Evolutionary conservation across 768 basidiomycete species (phyloP), one percentile per base, ranked within the genome.

Genomic region (Lyophyllum semitale): DNA sequence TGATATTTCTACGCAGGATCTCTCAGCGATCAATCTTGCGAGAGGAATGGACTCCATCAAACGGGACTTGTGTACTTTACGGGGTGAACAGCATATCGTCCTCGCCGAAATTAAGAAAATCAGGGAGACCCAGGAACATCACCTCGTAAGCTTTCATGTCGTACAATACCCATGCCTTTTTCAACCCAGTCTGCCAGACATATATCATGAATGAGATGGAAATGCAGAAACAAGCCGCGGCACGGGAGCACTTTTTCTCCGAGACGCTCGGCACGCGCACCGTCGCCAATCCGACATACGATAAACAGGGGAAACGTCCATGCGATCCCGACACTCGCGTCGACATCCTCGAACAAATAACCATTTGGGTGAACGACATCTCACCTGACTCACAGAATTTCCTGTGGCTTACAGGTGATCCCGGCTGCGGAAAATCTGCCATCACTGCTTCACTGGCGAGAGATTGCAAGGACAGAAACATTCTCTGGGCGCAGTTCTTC

Each of bases 331-430:
- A n/a, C n/a, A n/a, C n/a, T n/a, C n/a, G n/a, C n/a, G 11, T 29
- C 1, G 51, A 57, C 26, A 51, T 57, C 9, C 50, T 57, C 1
- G 38, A 35, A 18, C 45, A 57, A 0, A 53, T 57, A 17, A 33
- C 23, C 4, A 15, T 40, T 11, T 57, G 56, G 56, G 13, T 48
- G 25, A 48, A 53, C 22, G 51, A 53, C 11, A 13, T 57, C 37
- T 42, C 37, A 8, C 18, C 26, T 18, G 22, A 25, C 6, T 48
- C 45, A 7, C 32, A 15, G 23, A 57, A 53, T 40, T 53, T 57
- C 25, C 9, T 57, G 12, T 57, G 56, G 56, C 50, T 57, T 0
- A 57, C 55, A 7, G 55, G 50, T 38, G 55, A 57, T n/a, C n/a
- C n/a, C n/a, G n/a, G n/a, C n/a, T n/a, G n/a, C n/a, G n/a, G n/a